Evolutionary conservation across 257 asterid genomes (phyloP).

Genomic region (Solanum chiquidenum): DNA sequence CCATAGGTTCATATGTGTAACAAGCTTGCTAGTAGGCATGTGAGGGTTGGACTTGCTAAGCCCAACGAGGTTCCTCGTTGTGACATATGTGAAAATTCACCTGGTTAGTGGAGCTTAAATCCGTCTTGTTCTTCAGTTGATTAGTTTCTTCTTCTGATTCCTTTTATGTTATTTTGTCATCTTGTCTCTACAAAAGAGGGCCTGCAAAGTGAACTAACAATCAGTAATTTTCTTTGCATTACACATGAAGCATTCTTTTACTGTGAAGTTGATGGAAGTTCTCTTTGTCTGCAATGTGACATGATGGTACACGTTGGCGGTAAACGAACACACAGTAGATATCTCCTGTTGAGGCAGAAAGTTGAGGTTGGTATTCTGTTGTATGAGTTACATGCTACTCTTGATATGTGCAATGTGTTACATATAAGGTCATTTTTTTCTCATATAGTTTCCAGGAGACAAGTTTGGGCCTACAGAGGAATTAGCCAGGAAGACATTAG

Average conservation of each 20-base stretch:
- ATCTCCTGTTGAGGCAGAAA: conserved; percentile 85
- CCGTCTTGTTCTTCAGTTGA: neutral
- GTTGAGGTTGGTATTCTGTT: conserved; percentile 63
- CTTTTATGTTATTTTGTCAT: conserved; percentile 10
- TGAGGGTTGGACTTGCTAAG: conserved; percentile 85
- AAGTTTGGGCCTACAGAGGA: conserved; percentile 35
- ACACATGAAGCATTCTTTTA: conserved; percentile 67
- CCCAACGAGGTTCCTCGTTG: conserved; percentile 75
- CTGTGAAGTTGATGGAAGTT: conserved; percentile 89
- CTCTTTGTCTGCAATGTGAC: conserved; percentile 93
- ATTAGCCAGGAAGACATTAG: conserved; percentile 30
- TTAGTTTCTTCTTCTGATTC: neutral
- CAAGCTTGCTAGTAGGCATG: conserved; percentile 94
- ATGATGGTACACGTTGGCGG: conserved; percentile 88
- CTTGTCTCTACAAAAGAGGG: neutral
- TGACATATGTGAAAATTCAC: conserved; percentile 84
- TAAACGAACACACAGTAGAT: conserved; percentile 87
- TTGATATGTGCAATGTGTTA: neutral
- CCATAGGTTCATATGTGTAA: conserved; percentile 82
- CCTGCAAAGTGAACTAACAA: neutral
- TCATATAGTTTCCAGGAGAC: conserved; percentile 76
- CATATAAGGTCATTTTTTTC: neutral
- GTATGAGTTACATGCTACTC: neutral
- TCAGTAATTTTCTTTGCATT: neutral
- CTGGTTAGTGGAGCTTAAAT: conserved; percentile 39